Evolutionary conservation across 2,329 filamentous ascomycete species (phyloP), one percentile per base, ranked within the genome.

Genomic region (Colletotrichum sp.): DNA sequence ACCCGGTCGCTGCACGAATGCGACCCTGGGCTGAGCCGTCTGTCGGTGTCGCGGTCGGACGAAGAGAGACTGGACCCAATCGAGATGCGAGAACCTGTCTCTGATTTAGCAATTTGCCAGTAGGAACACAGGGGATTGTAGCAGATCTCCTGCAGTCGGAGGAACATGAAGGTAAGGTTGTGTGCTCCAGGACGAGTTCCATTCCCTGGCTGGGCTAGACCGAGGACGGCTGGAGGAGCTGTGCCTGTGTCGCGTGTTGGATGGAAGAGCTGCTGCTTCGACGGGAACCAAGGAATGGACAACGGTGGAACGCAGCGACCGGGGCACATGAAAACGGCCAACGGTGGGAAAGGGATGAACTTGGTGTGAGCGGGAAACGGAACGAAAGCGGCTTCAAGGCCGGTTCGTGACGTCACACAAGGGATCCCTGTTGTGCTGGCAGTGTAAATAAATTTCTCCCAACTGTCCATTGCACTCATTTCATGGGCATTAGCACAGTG

Each of bases 351-450:
- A 36, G 24, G 39, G 55, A 60, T 32, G 24, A 15, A 70, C 24
- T 32, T 39, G 64, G 70, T 52, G 65, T 6, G 64, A 49, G 21
- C 70, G 44, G 49, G 32, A 57, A 55, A 52, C 49, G 49, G 65
- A 69, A 60, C 74, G 55, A 74, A 69, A 59, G 44, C 44, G 74
- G 70, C 36, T 24, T 60, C 8, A 44, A 52, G 49, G 28, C 28
- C 70, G 70, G 52, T 59, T 16, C 18, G 68, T 76, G 74, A 76
- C 74, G 74, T 76, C 64, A 75, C 44, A 6, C 26, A 24, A 16
- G 24, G 32, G 44, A n/a, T 6, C 71, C 63, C 30, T 68, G 60
- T 30, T 24, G 7, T 30, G 5, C 8, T 8, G 2, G n/a, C 62
- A 32, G 59, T 28, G 34, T n/a, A 6, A 24, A 28, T 1, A n/a